Evolutionary conservation across 768 basidiomycete species (phyloP), one percentile per base, ranked within the genome.

Genomic region (Agaricus subrufescens): DNA sequence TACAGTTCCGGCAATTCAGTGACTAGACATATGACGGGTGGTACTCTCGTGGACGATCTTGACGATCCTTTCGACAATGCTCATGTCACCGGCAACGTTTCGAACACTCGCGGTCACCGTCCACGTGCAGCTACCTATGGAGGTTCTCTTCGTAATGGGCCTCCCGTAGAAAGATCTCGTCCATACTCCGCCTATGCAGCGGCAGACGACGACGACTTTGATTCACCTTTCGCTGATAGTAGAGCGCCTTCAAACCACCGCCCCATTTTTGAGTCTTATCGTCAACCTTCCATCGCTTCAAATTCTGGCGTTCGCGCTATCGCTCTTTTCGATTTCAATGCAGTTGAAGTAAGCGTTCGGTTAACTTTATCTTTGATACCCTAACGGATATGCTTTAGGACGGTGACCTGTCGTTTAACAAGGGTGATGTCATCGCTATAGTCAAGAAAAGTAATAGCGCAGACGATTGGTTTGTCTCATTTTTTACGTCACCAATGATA

Each of bases 341-440:
- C 89, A 25, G 80, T 86, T 14, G 84, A 91, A 78, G 87, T 86
- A 61, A 40, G 73, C 63, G 14, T 56, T 27, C 46, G 31, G 31
- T 50, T 8, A 43, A 25, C 46, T n/a, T 46, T 40, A 37, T 51
- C 31, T 19, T 62, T 12, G 19, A 15, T 23, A 23, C 8, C 30
- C 62, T 52, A 57, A 37, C 11, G 46, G 61, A n/a, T 27, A 27
- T 54, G 49, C 44, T 49, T 11, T 60, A 91, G 87, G 66, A 73
- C 9, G 90, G 88, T 1, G 90, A 93, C 66, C 63, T 93, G 46
- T 86, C 87, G 0, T 90, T 93, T 63, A 74, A 71, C 12, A 91
- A 85, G 65, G 90, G 90, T 0, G 86, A 91, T 59, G 77, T 92
- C 12, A 87, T 93, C 47, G 75, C 70, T 14, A 73, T 93, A 23